These are phyloP conservation scores for Tardiomyces blankii DNA, from an alignment of 1,139 yeast genomes.

Conservation along the genomic window DNA sequence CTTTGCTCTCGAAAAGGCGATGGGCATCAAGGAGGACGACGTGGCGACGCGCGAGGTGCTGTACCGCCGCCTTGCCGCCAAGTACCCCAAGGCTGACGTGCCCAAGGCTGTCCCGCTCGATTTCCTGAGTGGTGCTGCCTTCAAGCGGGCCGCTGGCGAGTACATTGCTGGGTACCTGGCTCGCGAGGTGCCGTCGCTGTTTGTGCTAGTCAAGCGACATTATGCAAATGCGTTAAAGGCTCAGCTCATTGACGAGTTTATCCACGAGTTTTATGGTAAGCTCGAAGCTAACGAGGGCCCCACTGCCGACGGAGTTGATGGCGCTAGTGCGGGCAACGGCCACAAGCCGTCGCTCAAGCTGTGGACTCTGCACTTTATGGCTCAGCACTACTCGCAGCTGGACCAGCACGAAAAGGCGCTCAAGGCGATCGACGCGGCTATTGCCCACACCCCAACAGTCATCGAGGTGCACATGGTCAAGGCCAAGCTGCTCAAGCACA, in stretches of 20 bases:
- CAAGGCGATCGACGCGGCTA: slow-evolving; percentile 48
- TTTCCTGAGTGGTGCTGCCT: slow-evolving; percentile 43
- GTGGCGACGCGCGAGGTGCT: slow-evolving; percentile 24
- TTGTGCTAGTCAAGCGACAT: slow-evolving; percentile 73
- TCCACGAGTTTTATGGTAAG: slow-evolving; percentile 34
- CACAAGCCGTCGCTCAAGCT: slow-evolving; percentile 15
- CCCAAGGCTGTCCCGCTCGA: slow-evolving; percentile 69
- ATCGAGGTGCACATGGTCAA: slow-evolving; percentile 74
- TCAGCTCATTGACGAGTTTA: slow-evolving; percentile 41
- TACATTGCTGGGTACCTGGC: slow-evolving; percentile 55
- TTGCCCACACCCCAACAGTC: slow-evolving; percentile 61
- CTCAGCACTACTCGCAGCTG: slow-evolving; percentile 63
- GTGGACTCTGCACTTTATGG: slow-evolving; percentile 73
- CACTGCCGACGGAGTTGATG: no score
- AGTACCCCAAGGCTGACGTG: slow-evolving; percentile 80
- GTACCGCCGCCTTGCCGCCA: slow-evolving; percentile 50
- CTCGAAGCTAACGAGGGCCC: slow-evolving; percentile 7
- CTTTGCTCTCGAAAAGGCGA: slow-evolving; percentile 49
- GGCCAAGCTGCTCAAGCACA: slow-evolving; percentile 71
- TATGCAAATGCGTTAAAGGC: slow-evolving; percentile 44
- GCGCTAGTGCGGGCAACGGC: slow-evolving; percentile 1
- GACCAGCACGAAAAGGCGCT: slow-evolving; percentile 22
- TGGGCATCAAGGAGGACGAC: slow-evolving; percentile 29
- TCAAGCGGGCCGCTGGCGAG: slow-evolving; percentile 35
- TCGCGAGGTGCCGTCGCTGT: slow-evolving; percentile 86